Evolutionary conservation across 495 filamentous ascomycete species (phyloP).

Genomic region (Penicillium cinerascens): DNA sequence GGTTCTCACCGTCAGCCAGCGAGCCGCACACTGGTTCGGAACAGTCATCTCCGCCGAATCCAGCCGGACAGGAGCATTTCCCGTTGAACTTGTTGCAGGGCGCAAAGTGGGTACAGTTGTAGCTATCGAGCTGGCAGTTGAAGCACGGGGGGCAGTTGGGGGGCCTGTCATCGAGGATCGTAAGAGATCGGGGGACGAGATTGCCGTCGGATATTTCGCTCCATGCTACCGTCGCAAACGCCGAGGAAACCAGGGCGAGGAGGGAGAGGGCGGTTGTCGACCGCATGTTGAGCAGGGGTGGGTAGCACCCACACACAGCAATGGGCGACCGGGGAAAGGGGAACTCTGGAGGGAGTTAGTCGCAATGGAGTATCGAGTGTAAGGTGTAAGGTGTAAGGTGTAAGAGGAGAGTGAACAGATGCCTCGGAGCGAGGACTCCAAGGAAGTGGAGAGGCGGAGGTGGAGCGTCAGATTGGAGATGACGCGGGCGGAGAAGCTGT

Average conservation of each 20-base stretch:
- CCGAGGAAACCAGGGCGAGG: slow-evolving; percentile 24
- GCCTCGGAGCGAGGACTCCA: slow-evolving; percentile 6
- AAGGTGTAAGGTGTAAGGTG: not conserved
- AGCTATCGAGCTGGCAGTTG: slow-evolving; percentile 93
- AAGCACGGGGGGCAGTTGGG: slow-evolving; percentile 71
- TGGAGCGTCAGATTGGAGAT: slow-evolving; percentile 22
- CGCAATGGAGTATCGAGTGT: slow-evolving; percentile 7
- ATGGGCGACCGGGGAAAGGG: slow-evolving; percentile 4
- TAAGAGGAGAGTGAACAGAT: slow-evolving; percentile 1
- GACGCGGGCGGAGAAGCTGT: slow-evolving; percentile 40
- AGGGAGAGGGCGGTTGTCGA: slow-evolving; percentile 23
- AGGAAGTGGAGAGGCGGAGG: slow-evolving; percentile 18
- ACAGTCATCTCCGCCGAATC: slow-evolving; percentile 92
- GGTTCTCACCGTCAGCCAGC: slow-evolving; percentile 72
- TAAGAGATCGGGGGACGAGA: slow-evolving; percentile 37
- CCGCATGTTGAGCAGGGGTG: slow-evolving; percentile 30
- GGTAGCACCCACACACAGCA: slow-evolving; percentile 7
- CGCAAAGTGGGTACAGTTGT: slow-evolving; percentile 84
- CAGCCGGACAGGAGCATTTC: slow-evolving; percentile 85
- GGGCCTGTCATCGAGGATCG: slow-evolving; percentile 55
- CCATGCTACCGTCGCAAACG: slow-evolving; percentile 24
- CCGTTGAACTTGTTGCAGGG: slow-evolving; percentile 82
- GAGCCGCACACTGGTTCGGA: slow-evolving; percentile 84
- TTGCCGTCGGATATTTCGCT: slow-evolving; percentile 33
- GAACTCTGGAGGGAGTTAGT: slow-evolving; percentile 12